These are phyloP conservation scores for Tuber aestivum DNA, from an alignment of 495 filamentous ascomycete genomes.

Conservation along the genomic window DNA sequence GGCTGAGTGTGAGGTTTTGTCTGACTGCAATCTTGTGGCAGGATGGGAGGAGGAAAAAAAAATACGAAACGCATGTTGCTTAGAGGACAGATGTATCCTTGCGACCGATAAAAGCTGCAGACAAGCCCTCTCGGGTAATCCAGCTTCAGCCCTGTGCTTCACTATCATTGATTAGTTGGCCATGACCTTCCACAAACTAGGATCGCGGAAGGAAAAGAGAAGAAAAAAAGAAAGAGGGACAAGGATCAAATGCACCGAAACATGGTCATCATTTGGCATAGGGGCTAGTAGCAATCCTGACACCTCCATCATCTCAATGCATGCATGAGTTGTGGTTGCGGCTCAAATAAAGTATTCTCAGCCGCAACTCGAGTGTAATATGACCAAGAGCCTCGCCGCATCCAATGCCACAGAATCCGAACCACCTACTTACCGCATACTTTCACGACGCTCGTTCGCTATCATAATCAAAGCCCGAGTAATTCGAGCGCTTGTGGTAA, in stretches of 20 bases:
- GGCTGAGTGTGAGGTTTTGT: background rate
- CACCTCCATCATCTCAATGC: background rate
- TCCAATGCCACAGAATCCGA: background rate
- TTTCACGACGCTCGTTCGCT: background rate
- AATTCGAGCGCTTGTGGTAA: background rate
- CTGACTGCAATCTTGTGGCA: background rate
- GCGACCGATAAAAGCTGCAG: background rate
- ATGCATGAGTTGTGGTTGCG: background rate
- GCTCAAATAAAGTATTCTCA: constrained; percentile 3
- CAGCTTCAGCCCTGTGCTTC: background rate
- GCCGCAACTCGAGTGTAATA: background rate
- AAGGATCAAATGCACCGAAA: background rate
- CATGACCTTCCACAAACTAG: background rate
- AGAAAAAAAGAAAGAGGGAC: background rate
- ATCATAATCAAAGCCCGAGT: background rate
- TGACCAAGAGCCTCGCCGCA: background rate
- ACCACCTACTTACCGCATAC: background rate
- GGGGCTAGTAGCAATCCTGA: background rate
- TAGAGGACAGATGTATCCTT: background rate
- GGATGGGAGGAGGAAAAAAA: background rate
- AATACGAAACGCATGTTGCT: background rate
- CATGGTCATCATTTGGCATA: background rate
- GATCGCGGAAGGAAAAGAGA: background rate
- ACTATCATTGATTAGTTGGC: background rate
- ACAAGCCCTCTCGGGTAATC: background rate